Percentiles rank a stretch among this genome's conserved stretches.
Conservation (phyloP, 2,329 filamentous ascomycete species). For the Magnaporthiopsis poae region DNA sequence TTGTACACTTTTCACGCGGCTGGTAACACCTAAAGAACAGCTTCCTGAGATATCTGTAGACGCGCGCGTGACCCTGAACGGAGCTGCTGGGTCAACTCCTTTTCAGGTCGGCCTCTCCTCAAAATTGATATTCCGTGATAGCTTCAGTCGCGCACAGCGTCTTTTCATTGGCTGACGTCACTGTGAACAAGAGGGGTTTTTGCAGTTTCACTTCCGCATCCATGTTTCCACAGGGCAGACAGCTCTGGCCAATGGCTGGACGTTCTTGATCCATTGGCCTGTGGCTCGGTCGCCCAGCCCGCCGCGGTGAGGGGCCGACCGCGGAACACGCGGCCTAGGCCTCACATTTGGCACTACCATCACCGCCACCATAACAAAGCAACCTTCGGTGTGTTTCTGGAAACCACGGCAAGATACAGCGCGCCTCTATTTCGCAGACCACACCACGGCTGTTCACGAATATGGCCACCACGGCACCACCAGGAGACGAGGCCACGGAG, state of each 20-base stretch:
- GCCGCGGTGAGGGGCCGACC: neutral
- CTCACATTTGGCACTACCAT: too few species aligned
- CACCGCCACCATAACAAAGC: neutral
- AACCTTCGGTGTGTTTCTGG: too few species aligned
- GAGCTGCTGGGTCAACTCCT: too few species aligned
- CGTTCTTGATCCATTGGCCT: neutral
- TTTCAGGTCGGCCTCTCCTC: too few species aligned
- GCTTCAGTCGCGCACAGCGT: neutral
- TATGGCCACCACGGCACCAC: slow-evolving; percentile 7
- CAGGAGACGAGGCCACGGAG: slow-evolving; percentile 20
- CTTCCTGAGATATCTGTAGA: too few species aligned
- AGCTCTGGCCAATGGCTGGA: neutral
- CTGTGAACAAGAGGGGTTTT: neutral
- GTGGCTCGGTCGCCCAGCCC: neutral
- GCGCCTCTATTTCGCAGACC: too few species aligned
- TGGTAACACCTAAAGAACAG: too few species aligned
- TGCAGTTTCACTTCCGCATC: neutral
- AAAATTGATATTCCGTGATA: neutral
- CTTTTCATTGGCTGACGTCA: neutral
- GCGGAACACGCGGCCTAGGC: neutral
- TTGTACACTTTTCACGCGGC: too few species aligned
- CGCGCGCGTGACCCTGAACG: too few species aligned
- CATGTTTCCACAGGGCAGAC: neutral
- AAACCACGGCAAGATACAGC: neutral
- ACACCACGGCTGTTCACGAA: neutral